These are phyloP conservation scores for Canavalia gladiata DNA, from an alignment of 306 rosid genomes.

Conservation along the genomic window DNA sequence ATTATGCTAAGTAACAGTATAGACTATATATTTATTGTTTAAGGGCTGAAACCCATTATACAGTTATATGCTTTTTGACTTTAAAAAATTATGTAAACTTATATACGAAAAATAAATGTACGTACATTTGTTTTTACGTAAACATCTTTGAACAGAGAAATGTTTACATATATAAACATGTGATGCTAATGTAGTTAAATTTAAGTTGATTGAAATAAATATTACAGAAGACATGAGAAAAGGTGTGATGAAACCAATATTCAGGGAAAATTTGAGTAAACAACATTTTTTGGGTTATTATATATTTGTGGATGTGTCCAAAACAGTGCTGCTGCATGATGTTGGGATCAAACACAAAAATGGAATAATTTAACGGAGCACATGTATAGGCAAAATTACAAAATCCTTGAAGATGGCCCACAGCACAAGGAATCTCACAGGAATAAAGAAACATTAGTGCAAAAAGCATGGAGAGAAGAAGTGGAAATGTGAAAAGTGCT, in stretches of 20 bases:
- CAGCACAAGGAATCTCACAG: constrained; percentile 45
- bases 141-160: not conserved
- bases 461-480: constrained; percentile 96
- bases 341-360: constrained; percentile 13
- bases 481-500: constrained; percentile 93
- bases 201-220: not conserved
- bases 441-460: constrained; percentile 86
- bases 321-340: not conserved
- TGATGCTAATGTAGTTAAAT: not conserved
- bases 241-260: not conserved
- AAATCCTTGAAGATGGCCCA: constrained; percentile 53
- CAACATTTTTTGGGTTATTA: not conserved
- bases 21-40: no score
- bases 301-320: not conserved
- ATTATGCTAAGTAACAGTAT: no score
- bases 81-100: no score
- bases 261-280: not conserved
- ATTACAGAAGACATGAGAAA: not conserved
- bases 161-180: not conserved
- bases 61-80: no score
- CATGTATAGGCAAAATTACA: constrained; percentile 39
- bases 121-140: not conserved
- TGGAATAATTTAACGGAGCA: constrained; percentile 42
- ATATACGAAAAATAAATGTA: no score
- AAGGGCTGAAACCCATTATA: no score